Base-by-base conservation (phyloP, 2,329 filamentous ascomycete species). In the Claviceps sp. region DNA sequence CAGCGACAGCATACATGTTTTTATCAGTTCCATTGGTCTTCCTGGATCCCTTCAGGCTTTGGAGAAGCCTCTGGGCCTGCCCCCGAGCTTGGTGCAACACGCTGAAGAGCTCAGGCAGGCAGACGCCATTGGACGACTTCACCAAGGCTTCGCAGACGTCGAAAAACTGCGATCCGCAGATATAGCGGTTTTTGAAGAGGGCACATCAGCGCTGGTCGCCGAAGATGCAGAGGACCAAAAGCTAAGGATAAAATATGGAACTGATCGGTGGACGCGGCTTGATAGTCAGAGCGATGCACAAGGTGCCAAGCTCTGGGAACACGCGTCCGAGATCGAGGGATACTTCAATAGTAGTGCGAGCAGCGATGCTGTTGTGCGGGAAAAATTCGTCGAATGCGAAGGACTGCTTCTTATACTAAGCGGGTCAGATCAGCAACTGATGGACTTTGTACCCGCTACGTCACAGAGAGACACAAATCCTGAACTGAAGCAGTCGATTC, bases 71-170 rank as follows among this genome's bases (percentile, higher is more conserved):
- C 75, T 98, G 0, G 93, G 93, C 0, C 68, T 98, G 4, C 93
- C 93, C 0, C 87, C 88, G 0, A 86, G 82, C 16, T 70, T 98
- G 2, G 79, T 89, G 2, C 87, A 93, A 22, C 93, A 96, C 59
- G 91, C 91, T 0, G 91, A 97, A 63, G 93, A 97, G 62, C 85
- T 98, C 47, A 79, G 90, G 20, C 91, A 97, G 64, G 86, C 90
- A 52, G 89, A 95, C 61, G 91, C 88, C 0, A 72, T 95, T 36
- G 82, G 85, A 52, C 76, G 86, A 29, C 70, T 97, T 0, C 80
- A 86, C 50, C 79, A 82, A 50, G 88, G 87, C 5, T 87, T 97
- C 55, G 83, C 86, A 5, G 91, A 97, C 57, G 95, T 90, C 1
- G 84, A 90, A 47, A 95, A 91, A 66, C 72, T 98, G n/a, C 88